Evolutionary conservation across 73 alveolate genomes (phyloP), one percentile per base, ranked within the genome.

Genomic region (Paramecium pentaurelia): DNA sequence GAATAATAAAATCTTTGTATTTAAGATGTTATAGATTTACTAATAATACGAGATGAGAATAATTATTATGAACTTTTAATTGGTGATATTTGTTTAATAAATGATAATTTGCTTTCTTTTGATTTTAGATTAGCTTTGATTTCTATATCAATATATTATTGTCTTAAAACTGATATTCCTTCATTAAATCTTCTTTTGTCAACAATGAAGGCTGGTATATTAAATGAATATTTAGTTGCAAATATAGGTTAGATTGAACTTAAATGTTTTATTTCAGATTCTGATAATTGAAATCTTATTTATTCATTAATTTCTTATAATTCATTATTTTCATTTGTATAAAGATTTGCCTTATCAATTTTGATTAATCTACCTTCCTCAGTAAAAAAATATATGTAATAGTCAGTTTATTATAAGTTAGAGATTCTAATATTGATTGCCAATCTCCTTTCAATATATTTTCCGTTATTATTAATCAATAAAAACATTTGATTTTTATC

Each of bases 331-430:
- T 73, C 87, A 38, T 73, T 73, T 0, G 36, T 37, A 73, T 73
- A 73, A 1, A 73, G 87, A 73, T 73, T 73, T 6, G 87, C 87
- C 38, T 73, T 73, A 37, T 73, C 87, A 3, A 73, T 73, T 37
- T 38, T 73, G 6, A 73, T 25, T 4, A 73, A 73, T 36, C 59
- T 12, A 2, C 87, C 87, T 3, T 36, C 37, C 38, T 73, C 49
- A 16, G 87, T 73, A 73, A 8, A 73, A 42, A 64, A 73, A 42
- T 73, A 73, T 2, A 73, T 38, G 38, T 16, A 73, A n/a, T 14
- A 32, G 32, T 73, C 16, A 8, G 87, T 73, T 12, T 73, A 73
- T 37, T 14, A 30, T 12, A 73, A 37, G n/a, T 73, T 32, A 18
- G 36, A 68, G 0, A 73, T 73, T 37, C 60, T 73, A 3, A 64